Percentiles rank a stretch among this genome's conserved stretches.
These are phyloP conservation scores for Sporothrix dimorphospora DNA, from an alignment of 2,329 filamentous ascomycete species.

Conservation along the genomic window DNA sequence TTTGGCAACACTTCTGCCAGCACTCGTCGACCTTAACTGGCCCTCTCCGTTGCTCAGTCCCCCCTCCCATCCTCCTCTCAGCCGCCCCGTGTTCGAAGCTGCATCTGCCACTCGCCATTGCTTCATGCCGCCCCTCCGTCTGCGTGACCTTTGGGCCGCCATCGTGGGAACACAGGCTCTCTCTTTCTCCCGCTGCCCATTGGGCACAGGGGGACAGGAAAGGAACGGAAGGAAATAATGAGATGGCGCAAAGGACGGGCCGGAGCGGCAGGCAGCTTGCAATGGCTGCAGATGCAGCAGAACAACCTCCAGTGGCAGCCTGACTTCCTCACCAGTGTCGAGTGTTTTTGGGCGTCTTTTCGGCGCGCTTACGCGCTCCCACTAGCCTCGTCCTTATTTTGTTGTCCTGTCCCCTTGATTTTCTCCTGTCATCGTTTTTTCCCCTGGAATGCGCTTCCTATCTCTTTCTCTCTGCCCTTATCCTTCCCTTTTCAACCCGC, in stretches of 20 bases:
- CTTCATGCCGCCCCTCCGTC: neutral
- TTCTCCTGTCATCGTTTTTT: slow-evolving; percentile 16
- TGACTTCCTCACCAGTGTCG: neutral
- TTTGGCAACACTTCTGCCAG: neutral
- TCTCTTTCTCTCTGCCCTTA: slow-evolving; percentile 9
- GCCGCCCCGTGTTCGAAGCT: neutral
- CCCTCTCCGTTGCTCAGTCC: neutral
- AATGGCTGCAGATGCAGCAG: slow-evolving; percentile 3
- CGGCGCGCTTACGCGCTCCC: neutral
- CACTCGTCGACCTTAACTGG: neutral
- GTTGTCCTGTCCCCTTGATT: neutral
- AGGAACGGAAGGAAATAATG: neutral
- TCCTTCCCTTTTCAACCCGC: neutral
- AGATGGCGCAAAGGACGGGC: slow-evolving; percentile 11
- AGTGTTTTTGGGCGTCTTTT: neutral
- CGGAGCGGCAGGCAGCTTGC: slow-evolving; percentile 4
- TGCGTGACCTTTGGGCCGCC: neutral
- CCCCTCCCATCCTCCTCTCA: neutral
- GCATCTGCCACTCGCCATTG: slow-evolving; percentile 21
- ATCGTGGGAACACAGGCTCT: neutral
- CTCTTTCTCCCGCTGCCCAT: neutral
- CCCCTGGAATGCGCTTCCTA: slow-evolving; percentile 23
- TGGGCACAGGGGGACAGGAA: neutral
- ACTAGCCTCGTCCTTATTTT: neutral
- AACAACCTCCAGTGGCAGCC: neutral